phyloP scores from a whole-genome alignment of 176 grass and related monocot genomes.

The Oryza longistaminata region DNA sequence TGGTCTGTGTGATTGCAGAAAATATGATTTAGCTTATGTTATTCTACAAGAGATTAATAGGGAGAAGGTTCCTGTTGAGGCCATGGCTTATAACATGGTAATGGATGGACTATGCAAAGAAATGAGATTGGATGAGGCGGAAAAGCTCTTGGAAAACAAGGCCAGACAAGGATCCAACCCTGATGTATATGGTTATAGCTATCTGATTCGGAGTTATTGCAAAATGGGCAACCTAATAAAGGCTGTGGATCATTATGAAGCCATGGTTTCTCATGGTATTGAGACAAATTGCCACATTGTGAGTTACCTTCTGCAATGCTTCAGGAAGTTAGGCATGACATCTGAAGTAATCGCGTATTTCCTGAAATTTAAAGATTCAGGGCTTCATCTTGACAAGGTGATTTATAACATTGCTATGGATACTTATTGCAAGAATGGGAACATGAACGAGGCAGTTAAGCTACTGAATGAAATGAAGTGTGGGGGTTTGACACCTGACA shows the following conservation, averaged over 20 bases:
- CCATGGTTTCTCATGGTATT: conserved; percentile 59
- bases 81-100: conserved; percentile 68
- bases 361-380: conserved; percentile 58
- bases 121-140: conserved; percentile 59
- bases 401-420: conserved; percentile 71
- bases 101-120: conserved; percentile 75
- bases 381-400: conserved; percentile 53
- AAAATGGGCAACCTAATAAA: conserved; percentile 52
- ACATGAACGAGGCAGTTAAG: conserved; percentile 54
- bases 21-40: conserved; percentile 46
- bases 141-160: conserved; percentile 73
- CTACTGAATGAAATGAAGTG: conserved; percentile 72
- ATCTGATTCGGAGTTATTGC: conserved; percentile 61
- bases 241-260: conserved; percentile 56
- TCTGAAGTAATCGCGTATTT: conserved; percentile 53
- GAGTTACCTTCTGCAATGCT: conserved; percentile 60
- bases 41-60: conserved; percentile 46
- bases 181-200: conserved; percentile 61
- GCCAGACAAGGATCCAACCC: conserved; percentile 24
- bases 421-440: conserved; percentile 62
- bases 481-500: conserved; percentile 60
- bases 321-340: conserved; percentile 50
- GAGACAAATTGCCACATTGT: conserved; percentile 49
- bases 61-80: conserved; percentile 39
- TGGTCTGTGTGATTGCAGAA: conserved; percentile 51